Conservation (phyloP, 2,329 filamentous ascomycete species). For the Incumbomyces lentus region DNA sequence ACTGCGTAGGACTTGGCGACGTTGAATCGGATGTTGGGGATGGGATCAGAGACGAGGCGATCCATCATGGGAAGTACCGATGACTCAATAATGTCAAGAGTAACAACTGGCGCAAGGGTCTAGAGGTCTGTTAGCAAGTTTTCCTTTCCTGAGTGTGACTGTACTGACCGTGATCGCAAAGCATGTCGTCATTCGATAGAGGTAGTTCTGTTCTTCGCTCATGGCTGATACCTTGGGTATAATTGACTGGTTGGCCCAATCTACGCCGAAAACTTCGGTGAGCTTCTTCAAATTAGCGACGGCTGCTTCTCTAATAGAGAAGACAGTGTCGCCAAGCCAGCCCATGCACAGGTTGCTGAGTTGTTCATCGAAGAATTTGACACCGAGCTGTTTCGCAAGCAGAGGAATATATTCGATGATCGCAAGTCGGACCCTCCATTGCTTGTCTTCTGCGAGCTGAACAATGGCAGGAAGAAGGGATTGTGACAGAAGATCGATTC, state of each 20-base stretch:
- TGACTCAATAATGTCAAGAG: conserved; percentile 81
- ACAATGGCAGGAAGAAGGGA: conserved; percentile 95
- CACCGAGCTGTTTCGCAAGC: conserved; percentile 86
- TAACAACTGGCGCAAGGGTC: conserved; percentile 90
- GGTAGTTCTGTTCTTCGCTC: conserved; percentile 96
- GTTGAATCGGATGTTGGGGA: conserved; percentile 98
- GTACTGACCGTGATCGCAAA: conserved; percentile 81
- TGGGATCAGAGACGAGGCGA: conserved; percentile 84
- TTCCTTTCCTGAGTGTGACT: not conserved
- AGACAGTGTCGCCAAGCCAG: conserved; percentile 96
- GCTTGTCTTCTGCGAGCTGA: conserved; percentile 91
- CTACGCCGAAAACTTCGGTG: conserved; percentile 94
- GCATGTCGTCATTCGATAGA: conserved; percentile 99
- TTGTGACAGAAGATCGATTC: conserved; percentile 91
- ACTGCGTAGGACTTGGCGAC: conserved; percentile 95
- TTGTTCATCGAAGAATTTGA: conserved; percentile 98
- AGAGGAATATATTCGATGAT: conserved; percentile 99
- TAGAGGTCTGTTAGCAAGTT: conserved; percentile 34
- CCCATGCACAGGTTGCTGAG: conserved; percentile 92
- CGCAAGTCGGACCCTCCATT: conserved; percentile 88
- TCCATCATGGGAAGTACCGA: conserved; percentile 94
- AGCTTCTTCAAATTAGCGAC: conserved; percentile 97
- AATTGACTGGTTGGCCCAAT: conserved; percentile 94
- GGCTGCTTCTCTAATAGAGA: conserved; percentile 94
- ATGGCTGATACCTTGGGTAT: conserved; percentile 98